These are phyloP conservation scores for Fomitopsis schrenkii DNA, from an alignment of 1,284 basidiomycete genomes.

Conservation along the genomic window DNA sequence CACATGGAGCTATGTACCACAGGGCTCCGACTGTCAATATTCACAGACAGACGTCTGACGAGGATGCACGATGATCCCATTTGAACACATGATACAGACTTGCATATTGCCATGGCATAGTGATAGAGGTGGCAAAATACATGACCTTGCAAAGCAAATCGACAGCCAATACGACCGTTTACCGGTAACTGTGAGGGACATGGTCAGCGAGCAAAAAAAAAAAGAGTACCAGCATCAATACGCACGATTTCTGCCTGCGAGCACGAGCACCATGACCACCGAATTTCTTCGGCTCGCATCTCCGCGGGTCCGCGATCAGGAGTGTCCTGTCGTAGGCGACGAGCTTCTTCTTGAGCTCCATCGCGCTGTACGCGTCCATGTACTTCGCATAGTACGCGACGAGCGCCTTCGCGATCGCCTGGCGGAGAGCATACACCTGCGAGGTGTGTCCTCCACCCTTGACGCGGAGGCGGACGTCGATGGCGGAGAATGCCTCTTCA, in stretches of 20 bases:
- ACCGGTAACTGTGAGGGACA: slow-evolving; percentile 75
- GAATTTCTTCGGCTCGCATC: slow-evolving; percentile 99
- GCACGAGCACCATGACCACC: slow-evolving; percentile 96
- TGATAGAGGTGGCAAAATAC: slow-evolving; percentile 35
- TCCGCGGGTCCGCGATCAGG: slow-evolving; percentile 96
- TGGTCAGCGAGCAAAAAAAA: slow-evolving; percentile 5
- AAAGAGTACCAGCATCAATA: slow-evolving; percentile 4
- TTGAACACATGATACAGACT: slow-evolving; percentile 14
- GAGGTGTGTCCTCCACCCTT: slow-evolving; percentile 99
- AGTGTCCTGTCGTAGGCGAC: slow-evolving; percentile 94
- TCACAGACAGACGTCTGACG: no score
- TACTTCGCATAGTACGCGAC: slow-evolving; percentile 99
- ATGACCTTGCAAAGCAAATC: slow-evolving; percentile 39
- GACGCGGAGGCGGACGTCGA: slow-evolving; percentile 98
- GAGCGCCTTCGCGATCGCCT: slow-evolving; percentile 97
- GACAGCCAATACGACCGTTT: slow-evolving; percentile 37
- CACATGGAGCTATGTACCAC: no score
- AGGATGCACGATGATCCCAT: slow-evolving; percentile 1
- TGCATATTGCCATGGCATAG: slow-evolving; percentile 43
- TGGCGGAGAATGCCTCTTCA: slow-evolving; percentile 76
- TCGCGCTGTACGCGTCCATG: slow-evolving; percentile 94
- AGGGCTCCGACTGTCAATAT: no score
- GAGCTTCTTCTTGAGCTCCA: slow-evolving; percentile 96
- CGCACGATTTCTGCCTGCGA: slow-evolving; percentile 90
- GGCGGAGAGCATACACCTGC: slow-evolving; percentile 98